Evolutionary conservation across 352 stramenopile species (phyloP), one percentile per base, ranked within the genome.

Genomic region (Phytophthora litchii): DNA sequence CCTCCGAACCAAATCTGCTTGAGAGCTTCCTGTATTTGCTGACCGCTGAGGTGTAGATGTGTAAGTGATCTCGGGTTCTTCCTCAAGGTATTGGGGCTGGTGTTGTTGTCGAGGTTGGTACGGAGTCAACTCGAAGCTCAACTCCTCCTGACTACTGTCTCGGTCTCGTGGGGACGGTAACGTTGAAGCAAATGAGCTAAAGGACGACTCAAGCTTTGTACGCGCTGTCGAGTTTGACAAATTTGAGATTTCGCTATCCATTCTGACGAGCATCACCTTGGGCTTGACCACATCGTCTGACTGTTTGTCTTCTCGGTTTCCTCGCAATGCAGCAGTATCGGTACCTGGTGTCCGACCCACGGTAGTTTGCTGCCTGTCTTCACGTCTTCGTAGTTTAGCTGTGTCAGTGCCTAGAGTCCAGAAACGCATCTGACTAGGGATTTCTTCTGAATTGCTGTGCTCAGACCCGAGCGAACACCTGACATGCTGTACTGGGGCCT

Each of bases 1-100:
- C 53, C 69, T 79, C 37, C 71, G 56, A 50, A 78, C 72, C 13
- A 88, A 37, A 27, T 78, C 62, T 6, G 43, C 50, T 12, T 52
- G 60, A 1, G 52, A 60, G 4, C 3, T 40, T 1, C 12, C 41
- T 14, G 37, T 8, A 13, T 31, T 40, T 5, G 17, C 23, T 31
- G n/a, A 32, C 3, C n/a, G 37, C 31, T 66, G 52, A 31, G 29
- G 45, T 13, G 19, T 31, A 36, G 34, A 57, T 11, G 46, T 42
- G 42, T 58, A 66, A 6, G 17, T 48, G 17, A 66, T 61, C 3
- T 69, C 59, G 12, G 48, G 53, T 14, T 61, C 51, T 44, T 66
- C 48, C 1, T n/a, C 17, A 21, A 21, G 13, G 25, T 70, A 66
- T 40, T 51, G 41, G 23, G 52, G 51, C 32, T 64, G 51, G 13